Conservation (phyloP, 352 stramenopile species). For the Aphanomyces euteiches region DNA sequence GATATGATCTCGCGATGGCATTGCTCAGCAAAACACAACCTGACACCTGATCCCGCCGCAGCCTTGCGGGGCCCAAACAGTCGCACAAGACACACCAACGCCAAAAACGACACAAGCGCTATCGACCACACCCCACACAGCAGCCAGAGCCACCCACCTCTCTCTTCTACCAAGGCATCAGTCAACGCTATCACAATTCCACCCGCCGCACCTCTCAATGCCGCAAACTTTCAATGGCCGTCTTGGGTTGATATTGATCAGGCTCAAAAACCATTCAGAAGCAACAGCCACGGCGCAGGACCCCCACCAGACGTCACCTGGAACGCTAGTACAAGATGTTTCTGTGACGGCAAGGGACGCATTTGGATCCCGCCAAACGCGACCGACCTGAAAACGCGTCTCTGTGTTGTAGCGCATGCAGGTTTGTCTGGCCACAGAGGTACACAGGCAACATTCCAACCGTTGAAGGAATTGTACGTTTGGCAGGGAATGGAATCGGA, state of each 20-base stretch:
- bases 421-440: slow-evolving; percentile 35
- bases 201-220: too few species aligned
- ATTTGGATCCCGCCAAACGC: not conserved
- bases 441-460: slow-evolving; percentile 22
- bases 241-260: too few species aligned
- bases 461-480: slow-evolving; percentile 25
- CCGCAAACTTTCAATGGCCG: too few species aligned
- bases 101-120: too few species aligned
- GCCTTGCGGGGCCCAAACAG: not conserved
- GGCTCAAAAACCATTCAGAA: too few species aligned
- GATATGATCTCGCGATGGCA: slow-evolving; percentile 34
- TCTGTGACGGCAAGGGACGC: not conserved
- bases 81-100: not conserved
- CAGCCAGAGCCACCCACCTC: too few species aligned
- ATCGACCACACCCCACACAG: too few species aligned
- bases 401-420: slow-evolving; percentile 32
- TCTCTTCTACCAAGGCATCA: too few species aligned
- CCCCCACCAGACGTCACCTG: too few species aligned
- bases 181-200: too few species aligned
- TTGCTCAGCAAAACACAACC: not conserved
- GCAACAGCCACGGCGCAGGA: too few species aligned
- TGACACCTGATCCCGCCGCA: slow-evolving; percentile 20
- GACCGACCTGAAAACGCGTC: slow-evolving; percentile 21
- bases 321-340: not conserved
- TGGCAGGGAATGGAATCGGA: slow-evolving; percentile 18